Base-by-base conservation (phyloP, 2,329 filamentous ascomycete species). In the Aspergillus vadensis region DNA sequence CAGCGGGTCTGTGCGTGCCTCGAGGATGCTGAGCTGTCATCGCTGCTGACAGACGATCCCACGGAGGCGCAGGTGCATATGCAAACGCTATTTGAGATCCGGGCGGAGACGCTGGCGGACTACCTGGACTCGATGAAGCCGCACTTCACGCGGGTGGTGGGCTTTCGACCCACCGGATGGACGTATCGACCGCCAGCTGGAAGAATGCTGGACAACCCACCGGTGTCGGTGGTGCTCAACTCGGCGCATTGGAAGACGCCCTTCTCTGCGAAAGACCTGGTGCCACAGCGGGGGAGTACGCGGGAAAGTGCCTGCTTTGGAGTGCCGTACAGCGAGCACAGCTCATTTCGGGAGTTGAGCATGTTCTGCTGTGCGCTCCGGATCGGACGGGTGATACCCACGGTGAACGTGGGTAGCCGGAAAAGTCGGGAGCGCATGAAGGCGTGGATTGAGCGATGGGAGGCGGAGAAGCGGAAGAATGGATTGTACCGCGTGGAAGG, bases 251-350 rank as follows among this genome's bases (percentile, higher is more conserved):
- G 95, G 94, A 87, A 87, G 69, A 88, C 88, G 10, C 80, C 85
- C 2, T 98, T 93, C 73, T 82, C 82, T 0, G 86, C 86, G 68
- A 79, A 82, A 7, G 91, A 97, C 61, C 83, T 99, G 43, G 82
- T 87, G 0, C 89, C 92, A 0, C 92, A 97, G 77, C 85, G 92
- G 4, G 95, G 95, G 3, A 93, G 90, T 76, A 93, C 90, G 3
- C 84, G 84, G 51, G 88, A 94, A 68, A 91, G 91, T 39, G 89
- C 90, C 74, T 97, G 92, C 74, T 97, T 96, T 68, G 93, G 92
- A 0, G 95, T 98, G 2, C 95, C 95, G 2, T 99, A 99, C 74
- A 93, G 89, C 55, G 95, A 99, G 79, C 95, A 99, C 75, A 95
- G 91, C 74, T 96, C 91, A 63, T 99, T 99, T 72, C 84, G 94